Evolutionary conservation across 208 protist species (phyloP), one percentile per base, ranked within the genome.

Genomic region (Leishmania tropica): DNA sequence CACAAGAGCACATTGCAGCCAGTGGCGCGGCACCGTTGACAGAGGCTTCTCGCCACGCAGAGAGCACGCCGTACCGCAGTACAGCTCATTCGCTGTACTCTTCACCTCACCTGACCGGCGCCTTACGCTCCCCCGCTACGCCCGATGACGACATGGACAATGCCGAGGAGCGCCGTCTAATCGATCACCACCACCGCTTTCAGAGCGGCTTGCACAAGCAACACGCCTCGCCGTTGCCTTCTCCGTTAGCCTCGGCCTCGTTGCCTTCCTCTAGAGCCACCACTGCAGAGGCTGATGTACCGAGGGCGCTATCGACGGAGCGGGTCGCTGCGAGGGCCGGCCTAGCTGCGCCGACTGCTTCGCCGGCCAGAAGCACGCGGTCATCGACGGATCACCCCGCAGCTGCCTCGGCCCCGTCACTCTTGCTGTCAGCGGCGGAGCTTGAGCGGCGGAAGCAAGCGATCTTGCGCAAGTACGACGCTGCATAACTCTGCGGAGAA

Each of bases 401-500:
- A 15, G 21, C n/a, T 17, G 54, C 62, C 13, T 82, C 75, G 1
- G 10, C 79, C 6, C 28, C 76, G 17, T 82, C 85, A 6, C 77
- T 76, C 35, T 75, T 92, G 21, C 76, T 93, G n/a, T 95, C 92
- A 4, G 75, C 88, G 17, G 87, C 86, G 47, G 92, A 92, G 68
- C 73, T 95, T 75, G 90, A 99, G 86, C 91, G 98, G 78, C 91
- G 96, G 74, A 90, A 99, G 70, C 94, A 98, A 78, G 91, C 96
- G 45, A 96, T 99, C 83, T 87, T 99, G 79, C 80, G 96, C 62
- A 93, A 96, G 76, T 88, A 98, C 76, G 78, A 71, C 21, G 71
- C 78, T 60, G 53, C 65, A 68, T 80, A 62, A 15, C 35, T 24
- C 48, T 42, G 17, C 19, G 13, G 40, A n/a, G 42, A 74, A 31